Conservation (phyloP, 352 stramenopile species). For the Phytophthora pisi region DNA sequence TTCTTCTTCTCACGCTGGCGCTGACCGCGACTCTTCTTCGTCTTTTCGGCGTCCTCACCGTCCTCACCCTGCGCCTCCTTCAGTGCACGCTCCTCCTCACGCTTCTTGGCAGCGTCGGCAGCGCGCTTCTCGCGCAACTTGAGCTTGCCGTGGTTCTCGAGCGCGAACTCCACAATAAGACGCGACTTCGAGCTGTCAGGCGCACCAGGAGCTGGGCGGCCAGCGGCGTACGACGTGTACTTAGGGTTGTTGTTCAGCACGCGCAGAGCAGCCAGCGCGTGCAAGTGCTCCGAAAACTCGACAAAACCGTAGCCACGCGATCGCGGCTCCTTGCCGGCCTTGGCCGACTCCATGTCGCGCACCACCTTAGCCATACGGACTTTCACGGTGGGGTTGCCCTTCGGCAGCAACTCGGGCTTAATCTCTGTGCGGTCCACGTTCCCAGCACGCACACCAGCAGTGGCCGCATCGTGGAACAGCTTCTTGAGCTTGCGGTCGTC, state of each 20-base stretch:
- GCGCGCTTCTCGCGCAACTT: conserved; percentile 84
- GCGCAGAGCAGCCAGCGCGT: conserved; percentile 95
- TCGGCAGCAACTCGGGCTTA: conserved; percentile 62
- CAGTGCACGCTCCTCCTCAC: conserved; percentile 67
- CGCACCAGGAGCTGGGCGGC: conserved; percentile 42
- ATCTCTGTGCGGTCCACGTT: conserved; percentile 87
- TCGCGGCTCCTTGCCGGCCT: conserved; percentile 58
- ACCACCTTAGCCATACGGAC: conserved; percentile 87
- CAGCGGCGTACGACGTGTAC: conserved; percentile 79
- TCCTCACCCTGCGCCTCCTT: conserved; percentile 69
- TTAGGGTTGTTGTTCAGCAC: conserved; percentile 98
- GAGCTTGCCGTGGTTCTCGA: conserved; percentile 90
- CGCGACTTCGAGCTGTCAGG: conserved; percentile 70
- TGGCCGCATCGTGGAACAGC: conserved; percentile 85
- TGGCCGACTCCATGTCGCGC: conserved; percentile 71
- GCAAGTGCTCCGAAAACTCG: conserved; percentile 96
- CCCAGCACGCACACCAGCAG: conserved; percentile 64
- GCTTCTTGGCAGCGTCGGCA: conserved; percentile 69
- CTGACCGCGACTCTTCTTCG: conserved; percentile 74
- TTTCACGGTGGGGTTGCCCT: conserved; percentile 56
- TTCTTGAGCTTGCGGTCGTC: conserved; percentile 93
- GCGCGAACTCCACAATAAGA: conserved; percentile 89
- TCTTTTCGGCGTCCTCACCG: conserved; percentile 28
- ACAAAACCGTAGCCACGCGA: conserved; percentile 94
- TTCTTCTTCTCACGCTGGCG: conserved; percentile 84